Evolutionary conservation across 2,329 filamentous ascomycete species (phyloP).

Genomic region (Fusarium sp.): DNA sequence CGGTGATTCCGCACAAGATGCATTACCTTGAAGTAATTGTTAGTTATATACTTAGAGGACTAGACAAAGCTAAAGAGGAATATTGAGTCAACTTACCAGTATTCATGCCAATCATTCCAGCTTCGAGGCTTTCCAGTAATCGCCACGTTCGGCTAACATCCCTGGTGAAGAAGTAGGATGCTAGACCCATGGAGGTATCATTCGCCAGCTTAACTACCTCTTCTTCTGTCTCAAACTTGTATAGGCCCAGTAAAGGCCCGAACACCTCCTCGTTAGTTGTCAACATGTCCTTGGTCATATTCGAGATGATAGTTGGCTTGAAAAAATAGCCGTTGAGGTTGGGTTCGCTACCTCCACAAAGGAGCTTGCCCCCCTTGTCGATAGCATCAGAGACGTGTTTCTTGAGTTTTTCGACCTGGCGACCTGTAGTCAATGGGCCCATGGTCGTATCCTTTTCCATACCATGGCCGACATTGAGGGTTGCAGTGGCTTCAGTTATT

Average conservation of each 20-base stretch:
- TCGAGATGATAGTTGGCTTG: neutral
- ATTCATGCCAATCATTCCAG: conserved; percentile 8
- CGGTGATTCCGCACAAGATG: neutral
- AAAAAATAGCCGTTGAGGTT: neutral
- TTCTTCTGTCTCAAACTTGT: neutral
- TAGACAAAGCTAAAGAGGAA: too few relatives aligned
- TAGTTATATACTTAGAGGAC: neutral
- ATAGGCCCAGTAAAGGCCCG: neutral
- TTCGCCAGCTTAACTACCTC: neutral
- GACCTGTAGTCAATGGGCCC: neutral
- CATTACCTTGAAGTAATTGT: neutral
- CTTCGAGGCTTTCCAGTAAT: neutral
- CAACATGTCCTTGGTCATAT: neutral
- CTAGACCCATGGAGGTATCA: neutral
- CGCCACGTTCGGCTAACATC: neutral
- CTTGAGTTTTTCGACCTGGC: neutral
- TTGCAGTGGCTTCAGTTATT: too few relatives aligned
- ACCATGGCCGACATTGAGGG: too few relatives aligned
- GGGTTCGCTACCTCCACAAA: neutral
- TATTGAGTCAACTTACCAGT: neutral
- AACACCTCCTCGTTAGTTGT: neutral
- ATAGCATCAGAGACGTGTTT: neutral
- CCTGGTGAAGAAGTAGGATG: conserved; percentile 1
- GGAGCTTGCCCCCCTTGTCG: neutral
- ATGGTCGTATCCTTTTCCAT: neutral